A percentile compares a stretch with the other conserved stretches of the same genome.
Evolutionary conservation across 1,139 yeast species (phyloP).

Genomic region (Nematodospora anomalae): DNA sequence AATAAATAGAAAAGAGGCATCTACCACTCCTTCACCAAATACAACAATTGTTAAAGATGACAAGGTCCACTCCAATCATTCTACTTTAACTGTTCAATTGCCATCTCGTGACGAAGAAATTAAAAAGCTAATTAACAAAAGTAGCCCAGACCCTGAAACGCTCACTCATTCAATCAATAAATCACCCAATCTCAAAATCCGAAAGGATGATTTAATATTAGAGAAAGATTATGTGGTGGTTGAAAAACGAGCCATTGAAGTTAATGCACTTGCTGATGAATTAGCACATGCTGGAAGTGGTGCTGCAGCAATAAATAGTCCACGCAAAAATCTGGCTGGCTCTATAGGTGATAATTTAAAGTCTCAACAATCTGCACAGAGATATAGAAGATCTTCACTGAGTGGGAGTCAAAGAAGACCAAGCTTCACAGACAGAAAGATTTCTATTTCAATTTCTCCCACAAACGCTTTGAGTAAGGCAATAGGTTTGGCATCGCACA

Average conservation of each 20-base stretch:
- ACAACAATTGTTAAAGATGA: conserved; percentile 1
- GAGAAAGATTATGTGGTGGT: conserved; percentile 92
- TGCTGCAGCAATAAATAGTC: conserved; percentile 43
- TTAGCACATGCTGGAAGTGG: conserved; percentile 69
- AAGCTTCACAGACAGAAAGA: conserved; percentile 56
- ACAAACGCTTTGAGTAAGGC: conserved; percentile 89
- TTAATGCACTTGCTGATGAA: conserved; percentile 92
- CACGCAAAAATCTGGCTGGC: conserved; percentile 15
- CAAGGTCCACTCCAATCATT: background rate
- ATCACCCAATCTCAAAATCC: conserved; percentile 15
- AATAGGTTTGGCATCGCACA: conserved; percentile 80
- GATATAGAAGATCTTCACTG: conserved; percentile 28
- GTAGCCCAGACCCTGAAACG: conserved; percentile 44
- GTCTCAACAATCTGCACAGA: conserved; percentile 2
- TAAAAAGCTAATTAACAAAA: conserved; percentile 42
- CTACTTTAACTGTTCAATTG: background rate
- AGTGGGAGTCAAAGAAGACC: conserved; percentile 43
- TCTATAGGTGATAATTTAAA: conserved; percentile 14
- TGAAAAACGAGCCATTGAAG: conserved; percentile 91
- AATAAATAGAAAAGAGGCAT: background rate
- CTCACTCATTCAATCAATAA: conserved; percentile 21
- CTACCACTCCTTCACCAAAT: background rate
- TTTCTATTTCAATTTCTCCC: conserved; percentile 76
- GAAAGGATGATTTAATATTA: conserved; percentile 47
- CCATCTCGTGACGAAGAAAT: conserved; percentile 47